Evolutionary conservation across 2,329 filamentous ascomycete genomes (phyloP).

Genomic region (Ophiostoma tasmaniense): DNA sequence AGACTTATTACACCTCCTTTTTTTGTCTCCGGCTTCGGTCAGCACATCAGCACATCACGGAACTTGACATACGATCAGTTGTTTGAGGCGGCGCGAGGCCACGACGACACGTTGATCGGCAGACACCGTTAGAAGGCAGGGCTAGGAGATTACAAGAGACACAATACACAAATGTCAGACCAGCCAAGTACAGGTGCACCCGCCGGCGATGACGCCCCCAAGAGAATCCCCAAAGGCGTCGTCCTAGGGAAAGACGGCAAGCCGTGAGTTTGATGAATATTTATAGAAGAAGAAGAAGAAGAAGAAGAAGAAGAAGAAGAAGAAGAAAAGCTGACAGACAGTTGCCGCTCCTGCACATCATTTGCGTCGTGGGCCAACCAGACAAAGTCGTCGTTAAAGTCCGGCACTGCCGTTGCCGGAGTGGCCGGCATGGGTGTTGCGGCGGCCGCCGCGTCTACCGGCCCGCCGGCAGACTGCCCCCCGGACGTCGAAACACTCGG

Average conservation of each 20-base stretch:
- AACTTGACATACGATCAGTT: not conserved
- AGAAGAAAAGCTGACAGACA: constrained; percentile 49
- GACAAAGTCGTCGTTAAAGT: constrained; percentile 36
- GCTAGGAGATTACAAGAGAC: not conserved
- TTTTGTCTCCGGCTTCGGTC: not conserved
- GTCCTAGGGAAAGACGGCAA: constrained; percentile 75
- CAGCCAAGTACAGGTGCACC: constrained; percentile 22
- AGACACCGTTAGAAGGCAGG: no score
- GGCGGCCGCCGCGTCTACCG: constrained; percentile 24
- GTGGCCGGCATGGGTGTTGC: constrained; percentile 25
- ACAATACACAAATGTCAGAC: constrained; percentile 20
- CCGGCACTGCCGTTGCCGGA: constrained; percentile 23
- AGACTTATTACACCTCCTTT: not conserved
- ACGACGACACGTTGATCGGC: no score
- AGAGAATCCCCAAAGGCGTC: constrained; percentile 60
- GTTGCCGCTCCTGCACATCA: constrained; percentile 64
- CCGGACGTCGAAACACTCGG: constrained; percentile 84
- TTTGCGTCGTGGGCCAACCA: constrained; percentile 55
- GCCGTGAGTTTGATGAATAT: constrained; percentile 44
- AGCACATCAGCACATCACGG: not conserved
- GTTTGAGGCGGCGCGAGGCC: not conserved
- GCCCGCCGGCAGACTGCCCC: constrained; percentile 61
- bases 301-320: no score
- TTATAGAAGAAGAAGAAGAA: constrained; percentile 64
- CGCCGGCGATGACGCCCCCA: constrained; percentile 30